Evolutionary conservation across 495 filamentous ascomycete species (phyloP), one percentile per base, ranked within the genome.

Genomic region (Viridothelium virens): DNA sequence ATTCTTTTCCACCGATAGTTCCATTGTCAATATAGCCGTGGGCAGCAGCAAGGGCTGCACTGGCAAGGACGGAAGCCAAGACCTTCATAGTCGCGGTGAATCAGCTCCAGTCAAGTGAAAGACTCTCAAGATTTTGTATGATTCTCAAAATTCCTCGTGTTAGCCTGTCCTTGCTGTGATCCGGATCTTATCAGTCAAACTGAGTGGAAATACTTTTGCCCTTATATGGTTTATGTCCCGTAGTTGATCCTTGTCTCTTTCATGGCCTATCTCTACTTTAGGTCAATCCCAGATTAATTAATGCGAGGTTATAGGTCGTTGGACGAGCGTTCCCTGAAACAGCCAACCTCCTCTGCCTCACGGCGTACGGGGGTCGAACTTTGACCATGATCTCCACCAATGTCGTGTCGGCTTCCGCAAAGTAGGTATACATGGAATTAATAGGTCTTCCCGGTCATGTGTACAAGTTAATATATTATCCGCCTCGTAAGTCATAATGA

Each of bases 1-100:
- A 81, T 7, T 67, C 73, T 47, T 72, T 69, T 1, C 78, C 79
- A 36, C 74, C 77, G 56, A 83, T 81, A 39, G 77, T 80, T 63
- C 76, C 78, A 61, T 78, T 79, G 50, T 77, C 76, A 63, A 71
- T 67, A 63, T 70, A 71, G 11, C 70, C 70, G 65, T 71, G 70
- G 25, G 70, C 70, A 34, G 67, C 56, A 38, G 64, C 70, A 16
- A 61, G 36, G 38, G 62, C 56, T n/a, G 47, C 65, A 64, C 62
- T 64, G 47, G 36, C 61, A n/a, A 68, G 14, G 47, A 38, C 39
- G 36, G 64, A 44, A 41, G 65, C 46, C 56, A 69, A n/a, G 46
- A 25, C 38, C 64, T 63, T 69, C 66, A 71, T 71, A 9, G 41
- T 46, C 9, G 41, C 9, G 16, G 7, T 7, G 41, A 1, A 7